These are phyloP conservation scores for Amorphotheca resinae DNA, from an alignment of 495 filamentous ascomycete genomes.

Conservation along the genomic window DNA sequence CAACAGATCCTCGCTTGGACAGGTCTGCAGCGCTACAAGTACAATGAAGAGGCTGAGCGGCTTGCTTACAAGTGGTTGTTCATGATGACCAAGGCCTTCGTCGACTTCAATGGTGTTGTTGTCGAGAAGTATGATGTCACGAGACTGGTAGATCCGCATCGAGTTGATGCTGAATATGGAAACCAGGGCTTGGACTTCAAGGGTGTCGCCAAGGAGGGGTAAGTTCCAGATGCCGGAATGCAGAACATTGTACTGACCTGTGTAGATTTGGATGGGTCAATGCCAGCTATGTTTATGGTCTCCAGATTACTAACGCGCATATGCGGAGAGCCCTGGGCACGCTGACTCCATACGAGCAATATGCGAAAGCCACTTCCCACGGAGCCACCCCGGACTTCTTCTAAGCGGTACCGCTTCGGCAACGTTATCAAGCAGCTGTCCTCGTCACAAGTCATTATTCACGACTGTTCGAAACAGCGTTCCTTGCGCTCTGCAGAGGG, in stretches of 20 bases:
- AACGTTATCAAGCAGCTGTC: no score
- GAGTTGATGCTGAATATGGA: conserved; percentile 91
- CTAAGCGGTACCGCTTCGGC: no score
- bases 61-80: conserved; percentile 91
- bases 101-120: conserved; percentile 93
- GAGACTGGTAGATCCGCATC: conserved; percentile 71
- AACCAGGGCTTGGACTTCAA: conserved; percentile 93
- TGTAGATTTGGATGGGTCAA: conserved; percentile 96
- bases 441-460: no score
- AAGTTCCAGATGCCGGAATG: conserved; percentile 25
- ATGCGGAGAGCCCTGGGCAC: conserved; percentile 76
- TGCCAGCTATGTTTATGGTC: conserved; percentile 83
- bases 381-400: neutral
- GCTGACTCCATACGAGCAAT: conserved; percentile 51
- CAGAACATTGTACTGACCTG: conserved; percentile 14
- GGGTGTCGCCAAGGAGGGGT: conserved; percentile 92
- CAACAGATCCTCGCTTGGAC: conserved; percentile 98
- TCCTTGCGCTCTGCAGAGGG: no score
- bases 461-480: no score
- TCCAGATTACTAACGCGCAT: conserved; percentile 72
- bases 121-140: conserved; percentile 99
- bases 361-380: neutral
- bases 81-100: conserved; percentile 95
- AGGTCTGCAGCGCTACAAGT: conserved; percentile 79
- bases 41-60: conserved; percentile 74